phyloP scores from a whole-genome alignment of 805 yeast genomes.

The Metschnikowia chrysomelidarum region DNA sequence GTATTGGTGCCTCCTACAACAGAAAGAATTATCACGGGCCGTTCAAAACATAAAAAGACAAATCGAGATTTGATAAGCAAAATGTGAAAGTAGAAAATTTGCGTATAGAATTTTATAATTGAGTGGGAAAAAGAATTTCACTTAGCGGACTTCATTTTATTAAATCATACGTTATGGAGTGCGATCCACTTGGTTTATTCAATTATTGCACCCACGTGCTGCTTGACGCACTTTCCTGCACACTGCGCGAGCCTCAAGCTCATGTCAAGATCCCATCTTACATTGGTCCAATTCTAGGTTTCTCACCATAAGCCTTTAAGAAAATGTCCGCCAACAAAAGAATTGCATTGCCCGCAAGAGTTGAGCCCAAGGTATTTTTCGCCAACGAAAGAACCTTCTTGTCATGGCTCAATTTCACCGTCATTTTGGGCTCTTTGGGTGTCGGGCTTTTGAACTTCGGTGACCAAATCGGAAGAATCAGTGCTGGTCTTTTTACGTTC shows the following conservation, averaged over 20 bases:
- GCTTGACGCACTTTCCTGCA: conserved; percentile 1
- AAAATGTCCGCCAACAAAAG: conserved; percentile 54
- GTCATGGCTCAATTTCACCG: conserved; percentile 99
- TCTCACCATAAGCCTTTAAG: neutral
- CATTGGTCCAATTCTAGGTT: too few relatives aligned
- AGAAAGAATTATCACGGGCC: too few relatives aligned
- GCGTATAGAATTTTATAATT: too few relatives aligned
- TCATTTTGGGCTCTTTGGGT: conserved; percentile 93
- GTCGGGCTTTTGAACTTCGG: conserved; percentile 96
- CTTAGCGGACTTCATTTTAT: too few relatives aligned
- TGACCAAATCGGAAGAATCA: conserved; percentile 85
- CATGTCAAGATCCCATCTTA: conserved; percentile 1
- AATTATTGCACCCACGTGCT: conserved; percentile 9
- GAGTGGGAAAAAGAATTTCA: too few relatives aligned
- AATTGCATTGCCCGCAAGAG: conserved; percentile 96
- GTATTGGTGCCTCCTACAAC: too few relatives aligned
- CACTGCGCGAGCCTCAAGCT: too few relatives aligned
- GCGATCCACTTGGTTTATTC: neutral
- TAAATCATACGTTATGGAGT: too few relatives aligned
- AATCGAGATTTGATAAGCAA: too few relatives aligned
- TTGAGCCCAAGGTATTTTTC: conserved; percentile 97
- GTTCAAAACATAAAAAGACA: too few relatives aligned
- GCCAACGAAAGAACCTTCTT: conserved; percentile 98
- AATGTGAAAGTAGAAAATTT: too few relatives aligned
- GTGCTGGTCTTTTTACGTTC: conserved; percentile 91